These are phyloP conservation scores for Saccharomycopsis fibuligera DNA, from an alignment of 805 yeast species.

Conservation along the genomic window DNA sequence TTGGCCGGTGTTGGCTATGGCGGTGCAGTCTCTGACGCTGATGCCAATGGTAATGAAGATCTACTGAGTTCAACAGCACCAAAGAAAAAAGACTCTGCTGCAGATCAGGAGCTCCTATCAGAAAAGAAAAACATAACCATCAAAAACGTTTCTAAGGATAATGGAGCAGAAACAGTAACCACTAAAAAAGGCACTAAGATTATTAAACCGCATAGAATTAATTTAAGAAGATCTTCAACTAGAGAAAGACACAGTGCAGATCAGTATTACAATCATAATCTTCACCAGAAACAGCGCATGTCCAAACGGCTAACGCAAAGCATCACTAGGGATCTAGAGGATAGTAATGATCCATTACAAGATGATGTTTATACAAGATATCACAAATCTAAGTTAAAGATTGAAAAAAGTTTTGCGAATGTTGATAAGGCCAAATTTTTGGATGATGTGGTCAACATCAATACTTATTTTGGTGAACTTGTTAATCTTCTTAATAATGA, in stretches of 20 bases:
- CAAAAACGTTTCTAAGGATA: not conserved
- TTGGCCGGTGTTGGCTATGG: no score
- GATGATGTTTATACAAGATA: slow-evolving; percentile 9
- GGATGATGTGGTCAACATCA: slow-evolving; percentile 14
- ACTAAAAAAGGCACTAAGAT: slow-evolving; percentile 9
- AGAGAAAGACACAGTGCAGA: no score
- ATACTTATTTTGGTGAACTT: slow-evolving; percentile 5
- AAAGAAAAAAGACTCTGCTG: not conserved
- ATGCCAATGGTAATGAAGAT: not conserved
- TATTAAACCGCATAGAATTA: slow-evolving; percentile 10
- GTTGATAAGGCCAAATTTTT: slow-evolving; percentile 15
- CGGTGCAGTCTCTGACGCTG: not conserved
- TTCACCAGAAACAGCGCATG: no score
- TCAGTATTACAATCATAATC: no score
- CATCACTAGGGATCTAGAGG: not conserved
- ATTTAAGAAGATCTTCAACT: slow-evolving; percentile 1
- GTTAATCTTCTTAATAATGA: slow-evolving; percentile 9
- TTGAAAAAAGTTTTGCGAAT: slow-evolving; percentile 19
- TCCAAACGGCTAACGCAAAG: not conserved
- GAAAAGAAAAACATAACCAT: slow-evolving; percentile 3
- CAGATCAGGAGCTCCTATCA: not conserved
- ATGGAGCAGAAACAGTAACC: slow-evolving; percentile 5
- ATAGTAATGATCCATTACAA: slow-evolving; percentile 15
- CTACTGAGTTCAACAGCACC: no score
- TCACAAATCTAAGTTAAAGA: slow-evolving; percentile 20